These are phyloP conservation scores for Podospora pseudopauciseta DNA, from an alignment of 495 filamentous ascomycete genomes.

Conservation along the genomic window DNA sequence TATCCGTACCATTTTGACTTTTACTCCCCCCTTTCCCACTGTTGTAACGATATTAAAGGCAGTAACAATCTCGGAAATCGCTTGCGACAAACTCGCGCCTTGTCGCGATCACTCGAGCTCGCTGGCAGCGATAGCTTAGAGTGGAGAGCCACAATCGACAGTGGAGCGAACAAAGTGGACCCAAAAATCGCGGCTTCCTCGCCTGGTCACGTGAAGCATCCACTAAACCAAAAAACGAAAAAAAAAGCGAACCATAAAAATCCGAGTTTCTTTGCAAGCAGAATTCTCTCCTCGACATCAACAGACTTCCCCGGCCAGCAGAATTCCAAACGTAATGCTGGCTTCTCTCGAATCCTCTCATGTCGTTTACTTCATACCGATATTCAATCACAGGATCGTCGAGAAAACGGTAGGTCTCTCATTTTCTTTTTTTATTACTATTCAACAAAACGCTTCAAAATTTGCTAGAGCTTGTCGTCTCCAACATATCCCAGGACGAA, in stretches of 20 bases:
- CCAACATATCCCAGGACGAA: constrained; percentile 39
- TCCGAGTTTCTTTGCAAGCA: background rate
- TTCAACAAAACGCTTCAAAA: constrained; percentile 34
- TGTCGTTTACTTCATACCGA: background rate
- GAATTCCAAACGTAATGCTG: no score
- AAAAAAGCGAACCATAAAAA: background rate
- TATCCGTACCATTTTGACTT: background rate
- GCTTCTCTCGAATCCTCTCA: background rate
- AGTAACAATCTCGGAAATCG: background rate
- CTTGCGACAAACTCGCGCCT: background rate
- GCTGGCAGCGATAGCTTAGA: background rate
- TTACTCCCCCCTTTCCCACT: background rate
- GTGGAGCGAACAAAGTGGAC: constrained; percentile 8
- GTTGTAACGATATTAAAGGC: background rate
- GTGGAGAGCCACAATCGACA: background rate
- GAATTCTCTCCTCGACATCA: background rate
- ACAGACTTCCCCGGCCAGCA: background rate
- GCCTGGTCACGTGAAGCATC: constrained; percentile 26
- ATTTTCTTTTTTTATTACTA: background rate
- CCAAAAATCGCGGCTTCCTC: constrained; percentile 17
- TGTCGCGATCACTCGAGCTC: background rate
- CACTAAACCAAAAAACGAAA: background rate
- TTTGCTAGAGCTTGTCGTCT: constrained; percentile 54
- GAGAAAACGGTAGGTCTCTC: background rate
- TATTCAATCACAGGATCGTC: background rate